phyloP scores from a whole-genome alignment of 208 protist genomes.

The Trichomonas tenax region DNA sequence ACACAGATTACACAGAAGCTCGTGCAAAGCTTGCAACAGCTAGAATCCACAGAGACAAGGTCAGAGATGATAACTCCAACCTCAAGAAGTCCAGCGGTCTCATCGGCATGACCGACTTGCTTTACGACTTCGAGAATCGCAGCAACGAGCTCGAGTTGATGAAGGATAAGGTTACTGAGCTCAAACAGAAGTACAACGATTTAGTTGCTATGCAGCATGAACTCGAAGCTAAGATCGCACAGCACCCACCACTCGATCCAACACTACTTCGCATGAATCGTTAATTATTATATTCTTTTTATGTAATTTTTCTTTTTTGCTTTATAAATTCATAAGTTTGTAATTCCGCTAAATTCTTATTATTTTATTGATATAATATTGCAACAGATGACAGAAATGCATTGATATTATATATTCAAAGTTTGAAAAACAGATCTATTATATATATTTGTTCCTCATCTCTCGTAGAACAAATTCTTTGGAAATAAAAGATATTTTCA shows the following conservation, averaged over 20 bases:
- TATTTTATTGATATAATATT: no score
- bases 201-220: background rate
- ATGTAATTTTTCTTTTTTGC: background rate
- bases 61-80: constrained; percentile 59
- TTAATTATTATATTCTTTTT: background rate
- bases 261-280: background rate
- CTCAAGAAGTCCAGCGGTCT: constrained; percentile 48
- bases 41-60: constrained; percentile 66
- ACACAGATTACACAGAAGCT: constrained; percentile 58
- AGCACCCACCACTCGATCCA: background rate
- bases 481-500: no score
- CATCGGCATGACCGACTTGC: background rate
- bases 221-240: constrained; percentile 4
- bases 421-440: no score
- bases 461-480: no score
- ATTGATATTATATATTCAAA: no score
- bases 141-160: background rate
- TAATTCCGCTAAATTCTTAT: no score
- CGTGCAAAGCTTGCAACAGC: constrained; percentile 65
- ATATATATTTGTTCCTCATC: no score
- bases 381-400: no score
- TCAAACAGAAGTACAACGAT: background rate
- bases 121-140: background rate
- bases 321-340: background rate
- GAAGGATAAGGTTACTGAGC: background rate